Percentiles rank a stretch among this genome's conserved stretches.
These are phyloP conservation scores for Telfairia occidentalis DNA, from an alignment of 331 rosid genomes.

Conservation along the genomic window DNA sequence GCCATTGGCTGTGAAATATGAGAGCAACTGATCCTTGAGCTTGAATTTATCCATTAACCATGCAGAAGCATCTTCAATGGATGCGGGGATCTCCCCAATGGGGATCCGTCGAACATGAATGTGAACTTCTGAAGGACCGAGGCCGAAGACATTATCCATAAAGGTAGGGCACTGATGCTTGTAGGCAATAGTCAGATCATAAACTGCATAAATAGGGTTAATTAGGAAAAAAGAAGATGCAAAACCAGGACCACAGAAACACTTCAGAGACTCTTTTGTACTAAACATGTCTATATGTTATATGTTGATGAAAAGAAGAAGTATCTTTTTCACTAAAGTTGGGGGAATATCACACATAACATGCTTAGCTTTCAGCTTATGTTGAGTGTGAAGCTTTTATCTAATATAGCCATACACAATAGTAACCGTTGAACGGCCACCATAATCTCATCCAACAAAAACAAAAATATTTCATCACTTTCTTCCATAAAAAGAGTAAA, in stretches of 20 bases:
- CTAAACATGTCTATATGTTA: background rate
- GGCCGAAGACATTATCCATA: constrained; percentile 45
- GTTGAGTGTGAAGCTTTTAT: background rate
- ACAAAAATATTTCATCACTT: background rate
- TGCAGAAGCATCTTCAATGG: constrained; percentile 23
- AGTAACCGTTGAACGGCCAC: background rate
- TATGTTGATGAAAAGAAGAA: background rate
- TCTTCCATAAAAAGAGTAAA: background rate
- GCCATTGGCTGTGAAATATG: constrained; percentile 46
- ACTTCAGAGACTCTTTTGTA: background rate
- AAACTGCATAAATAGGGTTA: constrained; percentile 42
- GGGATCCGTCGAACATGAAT: constrained; percentile 38
- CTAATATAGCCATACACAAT: background rate
- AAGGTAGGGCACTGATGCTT: constrained; percentile 42
- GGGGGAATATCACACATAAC: background rate
- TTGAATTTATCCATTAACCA: constrained; percentile 42
- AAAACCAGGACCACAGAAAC: background rate
- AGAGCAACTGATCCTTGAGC: constrained; percentile 63
- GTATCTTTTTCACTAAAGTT: background rate
- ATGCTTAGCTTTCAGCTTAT: background rate
- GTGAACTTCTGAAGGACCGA: constrained; percentile 58
- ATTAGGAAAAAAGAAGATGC: background rate
- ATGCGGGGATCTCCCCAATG: constrained; percentile 24
- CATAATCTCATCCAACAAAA: background rate
- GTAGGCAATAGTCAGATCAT: constrained; percentile 76